A percentile compares a stretch with the other conserved stretches of the same genome.
Conservation (phyloP, 1,284 basidiomycete species). For the Cerrena zonata region DNA sequence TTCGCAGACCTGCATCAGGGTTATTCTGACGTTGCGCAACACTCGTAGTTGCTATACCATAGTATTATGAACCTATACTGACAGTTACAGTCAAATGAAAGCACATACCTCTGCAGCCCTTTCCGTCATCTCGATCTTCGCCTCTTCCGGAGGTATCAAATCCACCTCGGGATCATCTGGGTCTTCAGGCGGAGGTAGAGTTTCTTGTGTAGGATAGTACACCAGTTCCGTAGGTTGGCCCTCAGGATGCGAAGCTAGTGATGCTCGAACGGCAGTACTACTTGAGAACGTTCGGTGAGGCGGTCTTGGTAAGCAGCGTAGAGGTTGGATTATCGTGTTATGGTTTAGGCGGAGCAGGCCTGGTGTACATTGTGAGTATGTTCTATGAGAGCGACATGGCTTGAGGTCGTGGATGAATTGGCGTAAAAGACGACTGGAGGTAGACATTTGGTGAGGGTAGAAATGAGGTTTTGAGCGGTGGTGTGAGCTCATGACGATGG, state of each 20-base stretch:
- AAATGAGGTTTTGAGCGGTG: too few relatives aligned
- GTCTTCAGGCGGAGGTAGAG: constrained; percentile 4
- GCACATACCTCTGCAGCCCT: constrained; percentile 61
- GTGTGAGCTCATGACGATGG: not conserved
- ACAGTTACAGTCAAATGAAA: not conserved
- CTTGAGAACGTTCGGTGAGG: constrained; percentile 16
- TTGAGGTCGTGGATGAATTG: not conserved
- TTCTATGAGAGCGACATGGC: not conserved
- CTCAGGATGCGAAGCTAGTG: constrained; percentile 18
- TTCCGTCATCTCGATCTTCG: constrained; percentile 52
- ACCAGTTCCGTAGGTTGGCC: constrained; percentile 19
- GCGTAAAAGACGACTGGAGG: not conserved
- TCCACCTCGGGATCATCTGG: constrained; percentile 19
- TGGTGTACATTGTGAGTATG: not conserved
- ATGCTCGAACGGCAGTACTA: constrained; percentile 14
- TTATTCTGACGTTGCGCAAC: constrained; percentile 58
- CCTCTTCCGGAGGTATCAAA: constrained; percentile 26
- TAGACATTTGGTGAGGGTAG: not conserved
- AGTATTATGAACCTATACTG: not conserved
- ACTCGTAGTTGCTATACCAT: constrained; percentile 56
- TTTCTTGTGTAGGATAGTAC: constrained; percentile 17
- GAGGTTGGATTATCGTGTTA: not conserved
- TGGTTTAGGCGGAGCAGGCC: not conserved
- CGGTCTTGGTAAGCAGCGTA: not conserved
- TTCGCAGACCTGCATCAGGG: constrained; percentile 58